Conservation (phyloP, 257 asterid species). For the Solanum paucissectum region DNA sequence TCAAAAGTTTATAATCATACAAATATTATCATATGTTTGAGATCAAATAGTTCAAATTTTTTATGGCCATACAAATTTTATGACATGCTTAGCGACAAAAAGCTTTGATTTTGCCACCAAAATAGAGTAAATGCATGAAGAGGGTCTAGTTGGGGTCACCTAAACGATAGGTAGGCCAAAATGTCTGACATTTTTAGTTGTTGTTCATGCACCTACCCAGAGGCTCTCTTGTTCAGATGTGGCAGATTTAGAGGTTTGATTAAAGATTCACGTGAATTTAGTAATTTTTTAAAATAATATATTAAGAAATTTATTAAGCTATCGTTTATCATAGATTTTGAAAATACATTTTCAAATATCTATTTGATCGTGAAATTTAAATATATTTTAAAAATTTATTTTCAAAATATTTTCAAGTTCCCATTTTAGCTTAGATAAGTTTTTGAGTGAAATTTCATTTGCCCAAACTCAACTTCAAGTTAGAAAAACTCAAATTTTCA, state of each 20-base stretch:
- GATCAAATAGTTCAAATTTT: neutral
- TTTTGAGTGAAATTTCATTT: neutral
- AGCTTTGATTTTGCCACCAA: neutral
- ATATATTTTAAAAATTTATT: neutral
- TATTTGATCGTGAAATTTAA: no score
- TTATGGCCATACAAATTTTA: neutral
- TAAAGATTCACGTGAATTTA: neutral
- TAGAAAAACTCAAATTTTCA: no score
- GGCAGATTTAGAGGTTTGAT: neutral
- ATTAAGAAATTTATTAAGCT: neutral
- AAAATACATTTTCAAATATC: no score
- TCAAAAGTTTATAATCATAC: neutral
- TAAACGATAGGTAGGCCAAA: neutral
- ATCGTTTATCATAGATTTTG: fast-evolving
- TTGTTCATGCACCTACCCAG: neutral
- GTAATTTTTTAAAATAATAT: neutral
- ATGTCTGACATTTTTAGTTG: slow-evolving; percentile 1
- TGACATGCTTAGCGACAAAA: neutral
- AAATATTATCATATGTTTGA: neutral
- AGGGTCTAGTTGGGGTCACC: slow-evolving; percentile 1
- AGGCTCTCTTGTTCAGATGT: neutral
- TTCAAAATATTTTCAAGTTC: no score
- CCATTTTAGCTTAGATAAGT: neutral
- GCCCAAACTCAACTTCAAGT: no score
- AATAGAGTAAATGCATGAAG: neutral